Conservation (phyloP, 495 filamentous ascomycete species). For the Penicillium mononematosum region DNA sequence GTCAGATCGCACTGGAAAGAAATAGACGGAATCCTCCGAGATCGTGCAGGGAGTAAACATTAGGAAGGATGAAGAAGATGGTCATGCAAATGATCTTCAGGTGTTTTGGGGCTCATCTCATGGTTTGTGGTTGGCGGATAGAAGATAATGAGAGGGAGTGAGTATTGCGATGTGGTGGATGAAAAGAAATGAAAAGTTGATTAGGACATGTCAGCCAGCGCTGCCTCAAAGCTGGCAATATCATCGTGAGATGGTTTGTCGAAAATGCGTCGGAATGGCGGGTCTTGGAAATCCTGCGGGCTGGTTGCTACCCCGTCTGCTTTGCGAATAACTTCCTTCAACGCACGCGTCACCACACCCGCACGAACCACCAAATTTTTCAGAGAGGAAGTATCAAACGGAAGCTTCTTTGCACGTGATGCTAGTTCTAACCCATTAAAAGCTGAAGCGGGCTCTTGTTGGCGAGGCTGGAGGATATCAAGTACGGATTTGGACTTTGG, state of each 20-base stretch:
- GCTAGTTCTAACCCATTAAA: constrained; percentile 38
- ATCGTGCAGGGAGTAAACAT: constrained; percentile 1
- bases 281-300: constrained; percentile 45
- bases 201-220: constrained; percentile 29
- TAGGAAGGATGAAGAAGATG: constrained; percentile 14
- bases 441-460: constrained; percentile 45
- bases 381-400: constrained; percentile 88
- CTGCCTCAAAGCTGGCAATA: constrained; percentile 34
- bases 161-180: constrained; percentile 7
- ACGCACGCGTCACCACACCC: constrained; percentile 66
- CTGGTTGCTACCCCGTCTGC: constrained; percentile 71
- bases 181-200: constrained; percentile 9
- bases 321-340: constrained; percentile 75
- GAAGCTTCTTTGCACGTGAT: constrained; percentile 68
- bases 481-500: constrained; percentile 76
- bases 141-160: constrained; percentile 19
- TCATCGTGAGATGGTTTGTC: constrained; percentile 39
- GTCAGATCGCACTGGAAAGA: constrained; percentile 5
- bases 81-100: constrained; percentile 18
- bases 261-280: constrained; percentile 49
- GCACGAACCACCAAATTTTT: constrained; percentile 84
- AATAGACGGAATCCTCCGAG: neutral
- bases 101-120: constrained; percentile 26
- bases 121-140: constrained; percentile 21
- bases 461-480: constrained; percentile 74